These are phyloP conservation scores for Blastomyces silverae DNA, from an alignment of 2,329 filamentous ascomycete genomes.

Conservation along the genomic window DNA sequence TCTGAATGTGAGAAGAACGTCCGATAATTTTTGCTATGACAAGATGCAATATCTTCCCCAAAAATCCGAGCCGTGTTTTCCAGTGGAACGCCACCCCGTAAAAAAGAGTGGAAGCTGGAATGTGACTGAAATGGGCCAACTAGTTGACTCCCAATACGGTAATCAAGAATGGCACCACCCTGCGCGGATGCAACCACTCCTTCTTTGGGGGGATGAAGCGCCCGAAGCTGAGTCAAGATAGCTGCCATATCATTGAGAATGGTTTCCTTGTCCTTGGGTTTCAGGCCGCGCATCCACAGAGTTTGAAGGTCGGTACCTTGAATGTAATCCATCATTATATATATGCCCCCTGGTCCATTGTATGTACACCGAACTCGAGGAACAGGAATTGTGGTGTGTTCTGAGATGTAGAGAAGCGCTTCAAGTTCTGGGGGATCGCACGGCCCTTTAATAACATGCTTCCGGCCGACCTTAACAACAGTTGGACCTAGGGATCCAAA, in stretches of 20 bases:
- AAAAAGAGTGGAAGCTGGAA: slow-evolving; percentile 20
- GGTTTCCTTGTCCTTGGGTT: slow-evolving; percentile 16
- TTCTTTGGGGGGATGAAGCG: slow-evolving; percentile 17
- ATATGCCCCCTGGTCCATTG: slow-evolving; percentile 19
- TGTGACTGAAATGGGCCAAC: slow-evolving; percentile 19
- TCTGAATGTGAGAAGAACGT: slow-evolving; percentile 25
- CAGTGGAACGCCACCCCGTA: slow-evolving; percentile 18
- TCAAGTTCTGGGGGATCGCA: slow-evolving; percentile 20
- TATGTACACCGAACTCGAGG: slow-evolving; percentile 18
- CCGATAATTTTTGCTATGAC: slow-evolving; percentile 17
- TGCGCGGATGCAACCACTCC: slow-evolving; percentile 17
- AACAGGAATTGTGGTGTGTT: slow-evolving; percentile 20
- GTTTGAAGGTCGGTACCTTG: slow-evolving; percentile 17
- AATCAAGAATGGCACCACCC: slow-evolving; percentile 20
- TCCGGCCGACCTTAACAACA: slow-evolving; percentile 17
- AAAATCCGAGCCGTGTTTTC: slow-evolving; percentile 18
- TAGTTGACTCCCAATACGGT: slow-evolving; percentile 18
- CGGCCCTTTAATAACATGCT: slow-evolving; percentile 19
- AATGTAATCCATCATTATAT: slow-evolving; percentile 19
- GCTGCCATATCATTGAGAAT: slow-evolving; percentile 19
- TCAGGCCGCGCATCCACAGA: slow-evolving; percentile 20
- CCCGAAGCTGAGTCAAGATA: slow-evolving; percentile 20
- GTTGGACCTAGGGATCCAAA: slow-evolving; percentile 20
- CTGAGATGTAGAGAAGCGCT: slow-evolving; percentile 19
- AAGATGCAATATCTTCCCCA: slow-evolving; percentile 18